Evolutionary conservation across 106 monocot species (phyloP).

Genomic region (Narthecium ossifragum): DNA sequence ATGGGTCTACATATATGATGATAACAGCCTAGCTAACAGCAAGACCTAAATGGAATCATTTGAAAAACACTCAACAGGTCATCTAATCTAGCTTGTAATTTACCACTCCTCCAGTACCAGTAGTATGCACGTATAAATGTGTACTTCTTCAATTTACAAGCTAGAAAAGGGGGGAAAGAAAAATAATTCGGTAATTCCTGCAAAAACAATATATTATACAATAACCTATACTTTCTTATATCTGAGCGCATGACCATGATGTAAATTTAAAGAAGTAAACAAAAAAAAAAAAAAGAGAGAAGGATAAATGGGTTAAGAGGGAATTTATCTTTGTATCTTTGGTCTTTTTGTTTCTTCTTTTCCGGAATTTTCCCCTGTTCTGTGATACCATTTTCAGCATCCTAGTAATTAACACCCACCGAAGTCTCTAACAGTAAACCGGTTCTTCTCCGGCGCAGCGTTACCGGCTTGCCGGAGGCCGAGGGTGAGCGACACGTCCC

Average conservation of each 20-base stretch:
- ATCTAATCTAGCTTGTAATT: background rate
- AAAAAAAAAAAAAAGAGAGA: background rate
- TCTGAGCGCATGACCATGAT: background rate
- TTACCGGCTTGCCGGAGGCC: conserved; percentile 75
- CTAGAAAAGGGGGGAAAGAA: background rate
- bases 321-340: background rate
- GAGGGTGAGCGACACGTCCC: conserved; percentile 91
- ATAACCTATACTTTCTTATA: conserved; percentile 2
- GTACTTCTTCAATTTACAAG: conserved; percentile 4
- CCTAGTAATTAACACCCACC: background rate
- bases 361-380: background rate
- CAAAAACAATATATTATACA: conserved; percentile 13
- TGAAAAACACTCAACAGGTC: background rate
- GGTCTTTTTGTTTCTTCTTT: background rate
- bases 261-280: background rate
- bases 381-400: background rate
- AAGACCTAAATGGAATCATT: background rate
- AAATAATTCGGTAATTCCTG: background rate
- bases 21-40: background rate
- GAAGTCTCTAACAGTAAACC: conserved; percentile 11
- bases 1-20: background rate
- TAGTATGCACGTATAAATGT: background rate
- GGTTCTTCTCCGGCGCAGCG: conserved; percentile 23
- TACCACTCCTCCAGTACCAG: background rate
- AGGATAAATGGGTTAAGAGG: conserved; percentile 10